phyloP scores from a whole-genome alignment of 208 protist genomes.

The Acanthamoeba castellanii region DNA sequence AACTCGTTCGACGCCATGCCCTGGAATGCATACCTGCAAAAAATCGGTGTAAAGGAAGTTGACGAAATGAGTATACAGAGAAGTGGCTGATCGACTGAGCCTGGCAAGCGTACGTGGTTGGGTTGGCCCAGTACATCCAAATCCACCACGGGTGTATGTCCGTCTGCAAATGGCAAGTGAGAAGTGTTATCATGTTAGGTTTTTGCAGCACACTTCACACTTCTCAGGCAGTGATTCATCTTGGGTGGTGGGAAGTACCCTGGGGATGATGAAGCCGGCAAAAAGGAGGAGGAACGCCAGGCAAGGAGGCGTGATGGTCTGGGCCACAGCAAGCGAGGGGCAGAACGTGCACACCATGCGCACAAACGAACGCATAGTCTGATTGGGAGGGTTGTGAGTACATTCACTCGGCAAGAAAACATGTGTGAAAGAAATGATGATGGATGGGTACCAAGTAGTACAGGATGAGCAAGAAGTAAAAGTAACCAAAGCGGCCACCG shows the following conservation, averaged over 20 bases:
- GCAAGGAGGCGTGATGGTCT: slow-evolving; percentile 55
- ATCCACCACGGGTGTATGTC: slow-evolving; percentile 26
- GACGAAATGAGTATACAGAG: too few species aligned
- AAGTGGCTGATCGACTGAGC: too few species aligned
- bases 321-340: not conserved
- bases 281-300: slow-evolving; percentile 46
- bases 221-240: too few species aligned
- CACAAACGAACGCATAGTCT: slow-evolving; percentile 36
- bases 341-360: not conserved
- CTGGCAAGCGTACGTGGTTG: not conserved
- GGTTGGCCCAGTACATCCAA: slow-evolving; percentile 70
- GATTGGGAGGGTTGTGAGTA: too few species aligned
- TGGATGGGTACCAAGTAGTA: not conserved
- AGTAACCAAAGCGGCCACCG: slow-evolving; percentile 53
- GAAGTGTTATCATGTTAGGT: too few species aligned
- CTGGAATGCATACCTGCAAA: not conserved
- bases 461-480: not conserved
- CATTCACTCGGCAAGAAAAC: not conserved
- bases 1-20: slow-evolving; percentile 32
- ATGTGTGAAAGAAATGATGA: too few species aligned
- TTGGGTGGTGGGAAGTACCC: too few species aligned
- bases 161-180: not conserved
- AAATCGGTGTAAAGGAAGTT: too few species aligned
- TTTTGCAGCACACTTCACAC: too few species aligned
- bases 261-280: slow-evolving; percentile 63